Evolutionary conservation across 306 rosid species (phyloP).

Genomic region (Geum urbanum): DNA sequence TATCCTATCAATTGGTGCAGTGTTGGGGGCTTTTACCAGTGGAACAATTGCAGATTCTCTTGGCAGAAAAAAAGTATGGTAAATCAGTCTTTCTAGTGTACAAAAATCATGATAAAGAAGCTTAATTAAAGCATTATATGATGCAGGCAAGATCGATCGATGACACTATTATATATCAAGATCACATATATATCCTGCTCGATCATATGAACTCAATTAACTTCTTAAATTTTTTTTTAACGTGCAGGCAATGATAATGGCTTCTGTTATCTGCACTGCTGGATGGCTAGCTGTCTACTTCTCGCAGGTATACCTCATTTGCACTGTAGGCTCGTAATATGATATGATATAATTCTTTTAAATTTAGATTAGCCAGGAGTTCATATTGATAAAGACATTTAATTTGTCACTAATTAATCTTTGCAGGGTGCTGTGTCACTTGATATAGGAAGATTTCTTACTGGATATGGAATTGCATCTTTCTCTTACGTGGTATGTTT

Average conservation of each 20-base stretch:
- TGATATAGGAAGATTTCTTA: slow-evolving; percentile 58
- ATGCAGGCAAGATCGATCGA: too few relatives aligned
- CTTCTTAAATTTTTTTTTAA: slow-evolving; percentile 9
- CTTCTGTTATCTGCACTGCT: slow-evolving; percentile 61
- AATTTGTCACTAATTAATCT: slow-evolving; percentile 4
- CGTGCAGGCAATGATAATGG: slow-evolving; percentile 61
- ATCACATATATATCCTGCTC: too few relatives aligned
- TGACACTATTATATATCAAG: background rate
- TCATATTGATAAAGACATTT: background rate
- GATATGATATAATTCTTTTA: background rate
- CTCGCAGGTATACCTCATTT: slow-evolving; percentile 39
- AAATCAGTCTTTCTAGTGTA: background rate
- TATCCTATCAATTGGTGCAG: slow-evolving; percentile 75
- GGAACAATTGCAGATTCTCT: slow-evolving; percentile 63
- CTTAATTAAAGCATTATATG: background rate
- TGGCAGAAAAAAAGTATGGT: slow-evolving; percentile 70
- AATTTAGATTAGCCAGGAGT: background rate
- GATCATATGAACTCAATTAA: background rate
- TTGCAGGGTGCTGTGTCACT: slow-evolving; percentile 46
- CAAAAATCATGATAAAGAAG: background rate
- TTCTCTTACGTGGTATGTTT: slow-evolving; percentile 70
- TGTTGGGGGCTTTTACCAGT: slow-evolving; percentile 72
- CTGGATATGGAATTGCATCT: slow-evolving; percentile 79
- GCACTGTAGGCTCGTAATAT: background rate
- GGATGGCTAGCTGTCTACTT: slow-evolving; percentile 75